These are phyloP conservation scores for Gracilariopsis chorda DNA, from an alignment of 23 red algal genomes.

Conservation along the genomic window DNA sequence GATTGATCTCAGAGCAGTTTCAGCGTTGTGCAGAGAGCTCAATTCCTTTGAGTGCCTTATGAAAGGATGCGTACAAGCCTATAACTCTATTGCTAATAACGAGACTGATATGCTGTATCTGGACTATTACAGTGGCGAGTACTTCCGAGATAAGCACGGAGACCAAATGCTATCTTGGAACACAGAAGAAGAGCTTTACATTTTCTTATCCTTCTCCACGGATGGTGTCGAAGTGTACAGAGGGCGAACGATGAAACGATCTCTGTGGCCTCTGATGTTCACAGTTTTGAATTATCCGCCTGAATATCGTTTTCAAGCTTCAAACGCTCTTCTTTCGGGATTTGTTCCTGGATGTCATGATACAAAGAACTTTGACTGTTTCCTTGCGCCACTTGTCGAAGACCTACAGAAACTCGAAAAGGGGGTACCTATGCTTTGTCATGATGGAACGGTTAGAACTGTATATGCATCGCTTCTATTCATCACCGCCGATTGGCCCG, in stretches of 20 bases:
- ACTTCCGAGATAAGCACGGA: background rate
- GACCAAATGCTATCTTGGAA: background rate
- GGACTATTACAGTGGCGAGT: background rate
- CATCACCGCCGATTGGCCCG: background rate
- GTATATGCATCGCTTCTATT: background rate
- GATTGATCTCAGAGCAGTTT: background rate
- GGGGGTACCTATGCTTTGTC: background rate
- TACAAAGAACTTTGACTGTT: background rate
- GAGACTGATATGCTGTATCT: background rate
- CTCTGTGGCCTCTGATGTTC: background rate
- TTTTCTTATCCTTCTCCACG: background rate
- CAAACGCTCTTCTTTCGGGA: background rate
- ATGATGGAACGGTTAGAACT: background rate
- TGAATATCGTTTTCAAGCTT: background rate
- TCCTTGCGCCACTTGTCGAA: background rate
- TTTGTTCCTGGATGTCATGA: slow-evolving; percentile 5
- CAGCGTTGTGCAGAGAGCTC: background rate
- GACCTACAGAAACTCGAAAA: background rate
- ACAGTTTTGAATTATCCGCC: background rate
- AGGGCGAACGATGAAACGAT: background rate
- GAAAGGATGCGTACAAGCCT: background rate
- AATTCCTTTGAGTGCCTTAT: background rate
- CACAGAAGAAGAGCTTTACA: background rate
- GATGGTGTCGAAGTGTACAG: background rate
- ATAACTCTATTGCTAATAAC: background rate